Conservation (phyloP, 1,284 basidiomycete species). For the Ganoderma leucocontextum region DNA sequence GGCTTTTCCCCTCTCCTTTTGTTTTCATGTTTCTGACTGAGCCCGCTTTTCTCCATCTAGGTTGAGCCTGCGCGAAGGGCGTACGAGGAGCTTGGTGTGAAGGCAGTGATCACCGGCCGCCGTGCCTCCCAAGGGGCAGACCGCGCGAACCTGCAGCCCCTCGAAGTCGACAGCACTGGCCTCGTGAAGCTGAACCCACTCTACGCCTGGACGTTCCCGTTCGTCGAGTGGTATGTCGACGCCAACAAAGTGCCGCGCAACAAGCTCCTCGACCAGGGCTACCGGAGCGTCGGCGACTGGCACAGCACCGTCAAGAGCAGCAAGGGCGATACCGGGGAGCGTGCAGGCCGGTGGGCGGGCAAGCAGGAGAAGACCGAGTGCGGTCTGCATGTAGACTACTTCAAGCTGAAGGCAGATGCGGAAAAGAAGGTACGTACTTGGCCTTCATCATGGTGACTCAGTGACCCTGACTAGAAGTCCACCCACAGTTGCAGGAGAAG, state of each 20-base stretch:
- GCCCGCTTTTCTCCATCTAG: conserved; percentile 46
- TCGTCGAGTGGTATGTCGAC: conserved; percentile 90
- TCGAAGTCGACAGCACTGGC: conserved; percentile 94
- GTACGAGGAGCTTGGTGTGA: conserved; percentile 84
- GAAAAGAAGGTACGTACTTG: conserved; percentile 40
- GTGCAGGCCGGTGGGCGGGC: conserved; percentile 92
- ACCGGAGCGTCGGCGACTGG: conserved; percentile 96
- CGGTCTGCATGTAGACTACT: conserved; percentile 92
- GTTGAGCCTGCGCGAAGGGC: conserved; percentile 94
- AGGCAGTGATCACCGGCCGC: conserved; percentile 93
- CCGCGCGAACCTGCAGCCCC: conserved; percentile 81
- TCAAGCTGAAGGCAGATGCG: conserved; percentile 67
- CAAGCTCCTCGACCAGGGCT: conserved; percentile 89
- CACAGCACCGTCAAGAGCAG: conserved; percentile 87
- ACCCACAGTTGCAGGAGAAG: conserved; percentile 25
- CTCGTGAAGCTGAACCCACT: conserved; percentile 96
- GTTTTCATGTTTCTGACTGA: background rate
- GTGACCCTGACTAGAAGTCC: too few relatives aligned
- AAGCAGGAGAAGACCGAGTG: conserved; percentile 93
- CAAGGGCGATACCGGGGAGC: conserved; percentile 81
- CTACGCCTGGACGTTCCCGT: conserved; percentile 87
- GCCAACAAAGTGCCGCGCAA: conserved; percentile 91
- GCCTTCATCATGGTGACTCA: background rate
- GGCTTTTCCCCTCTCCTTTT: background rate
- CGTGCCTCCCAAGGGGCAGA: conserved; percentile 93